phyloP scores from a whole-genome alignment of 2,329 filamentous ascomycete species.

The Trichophyton equinum region DNA sequence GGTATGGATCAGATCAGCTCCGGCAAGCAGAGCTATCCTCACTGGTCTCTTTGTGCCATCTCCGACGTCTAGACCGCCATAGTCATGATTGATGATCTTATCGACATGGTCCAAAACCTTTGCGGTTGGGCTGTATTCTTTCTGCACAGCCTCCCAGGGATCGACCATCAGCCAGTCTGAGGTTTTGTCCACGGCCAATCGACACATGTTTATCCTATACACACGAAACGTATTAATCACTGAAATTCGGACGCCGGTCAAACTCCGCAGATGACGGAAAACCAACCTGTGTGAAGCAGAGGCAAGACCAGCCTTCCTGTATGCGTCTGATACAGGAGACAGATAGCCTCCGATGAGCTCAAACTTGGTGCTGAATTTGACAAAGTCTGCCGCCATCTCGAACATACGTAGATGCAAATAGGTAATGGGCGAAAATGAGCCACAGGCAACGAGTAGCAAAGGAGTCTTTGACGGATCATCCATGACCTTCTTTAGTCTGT shows the following conservation, averaged over 20 bases:
- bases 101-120: slow-evolving; percentile 85
- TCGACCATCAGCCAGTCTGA: slow-evolving; percentile 77
- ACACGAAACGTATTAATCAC: neutral
- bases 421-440: slow-evolving; percentile 60
- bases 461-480: slow-evolving; percentile 36
- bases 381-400: slow-evolving; percentile 72
- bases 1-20: slow-evolving; percentile 61
- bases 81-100: slow-evolving; percentile 69
- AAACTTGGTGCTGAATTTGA: slow-evolving; percentile 60
- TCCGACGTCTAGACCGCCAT: slow-evolving; percentile 57
- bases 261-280: neutral
- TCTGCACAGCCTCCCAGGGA: slow-evolving; percentile 75
- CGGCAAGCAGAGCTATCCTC: slow-evolving; percentile 69
- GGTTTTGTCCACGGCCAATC: slow-evolving; percentile 59
- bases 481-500: slow-evolving; percentile 36
- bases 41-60: slow-evolving; percentile 55
- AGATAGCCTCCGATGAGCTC: slow-evolving; percentile 80
- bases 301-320: slow-evolving; percentile 71
- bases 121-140: slow-evolving; percentile 77
- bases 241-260: neutral
- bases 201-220: slow-evolving; percentile 65
- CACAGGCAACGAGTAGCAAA: slow-evolving; percentile 38
- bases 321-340: slow-evolving; percentile 61
- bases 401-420: slow-evolving; percentile 69
- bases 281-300: slow-evolving; percentile 53